Evolutionary conservation across 352 stramenopile genomes (phyloP), one percentile per base, ranked within the genome.

Genomic region (Albugo candida): DNA sequence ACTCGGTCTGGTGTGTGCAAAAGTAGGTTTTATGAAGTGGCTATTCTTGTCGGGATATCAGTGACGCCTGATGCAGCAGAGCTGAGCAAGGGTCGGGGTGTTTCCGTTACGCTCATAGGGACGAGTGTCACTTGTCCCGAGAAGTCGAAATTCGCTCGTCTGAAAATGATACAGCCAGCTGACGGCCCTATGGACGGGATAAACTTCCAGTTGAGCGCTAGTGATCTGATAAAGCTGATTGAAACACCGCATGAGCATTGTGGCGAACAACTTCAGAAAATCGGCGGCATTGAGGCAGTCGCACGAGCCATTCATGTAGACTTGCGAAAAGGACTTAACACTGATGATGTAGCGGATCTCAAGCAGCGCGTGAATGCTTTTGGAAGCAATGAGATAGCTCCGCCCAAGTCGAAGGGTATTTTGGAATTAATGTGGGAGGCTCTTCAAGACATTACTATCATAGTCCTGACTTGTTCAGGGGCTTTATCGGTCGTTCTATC

Each of bases 381-480:
- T 45, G 59, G 59, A 6, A 47, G 38, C 34, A 66, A 66, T 39
- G 60, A 59, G 53, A 48, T 66, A 0, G 46, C 53, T 10, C 55
- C 59, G 6, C 43, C 53, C 8, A 13, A 27, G 17, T 24, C 55
- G 37, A 54, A 54, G 38, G 53, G 49, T 13, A 44, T 66, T 1
- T 13, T 54, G 1, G 40, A 50, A 49, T 53, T 89, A 18, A 68
- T 89, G 42, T 65, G 60, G 38, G 63, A 79, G 12, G 65, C 69
- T 13, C 63, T 86, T 36, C 58, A 78, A 24, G 77, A 89, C 52
- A 49, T 69, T 6, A 87, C 73, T 13, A 63, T 89, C 13, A 60
- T 83, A n/a, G 71, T 89, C 20, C 58, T 92, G 35, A 67, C 79
- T 35, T 49, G 41, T 20, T 67, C 74, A 24, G 67, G 70, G 0